These are phyloP conservation scores for Zhuliangozyma blackwelliae DNA, from an alignment of 1,139 yeast genomes.

Conservation along the genomic window DNA sequence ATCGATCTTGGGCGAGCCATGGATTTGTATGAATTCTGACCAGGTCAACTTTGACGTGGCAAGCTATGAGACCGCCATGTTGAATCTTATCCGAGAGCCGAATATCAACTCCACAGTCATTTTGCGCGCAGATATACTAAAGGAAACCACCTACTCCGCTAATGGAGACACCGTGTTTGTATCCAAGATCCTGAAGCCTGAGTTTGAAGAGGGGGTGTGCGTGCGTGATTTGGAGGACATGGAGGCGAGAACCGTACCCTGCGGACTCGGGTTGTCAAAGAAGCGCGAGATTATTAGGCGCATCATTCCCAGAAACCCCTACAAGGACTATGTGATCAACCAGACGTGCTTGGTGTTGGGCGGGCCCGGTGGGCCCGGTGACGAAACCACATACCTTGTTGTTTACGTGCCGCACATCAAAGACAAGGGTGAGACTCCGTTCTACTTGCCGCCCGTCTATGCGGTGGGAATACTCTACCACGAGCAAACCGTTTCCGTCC, in stretches of 20 bases:
- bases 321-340: constrained; percentile 74
- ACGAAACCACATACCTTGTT: constrained; percentile 39
- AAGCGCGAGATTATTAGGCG: constrained; percentile 64
- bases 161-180: constrained; percentile 30
- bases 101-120: constrained; percentile 90
- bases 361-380: constrained; percentile 6
- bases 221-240: constrained; percentile 54
- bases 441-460: constrained; percentile 77
- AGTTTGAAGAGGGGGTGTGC: constrained; percentile 35
- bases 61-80: constrained; percentile 75
- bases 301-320: constrained; percentile 85
- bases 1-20: constrained; percentile 54
- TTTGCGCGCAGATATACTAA: constrained; percentile 78
- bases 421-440: constrained; percentile 66
- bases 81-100: constrained; percentile 77
- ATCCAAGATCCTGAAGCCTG: constrained; percentile 34
- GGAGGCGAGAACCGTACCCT: constrained; percentile 43
- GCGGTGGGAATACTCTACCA: constrained; percentile 74
- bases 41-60: constrained; percentile 39
- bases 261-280: constrained; percentile 28
- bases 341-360: constrained; percentile 69
- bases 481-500: constrained; percentile 59
- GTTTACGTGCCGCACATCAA: constrained; percentile 74
- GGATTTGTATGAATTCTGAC: constrained; percentile 57
- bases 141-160: constrained; percentile 46